Base-by-base conservation (phyloP, 768 basidiomycete genomes). In the Dentipellis sp. region DNA sequence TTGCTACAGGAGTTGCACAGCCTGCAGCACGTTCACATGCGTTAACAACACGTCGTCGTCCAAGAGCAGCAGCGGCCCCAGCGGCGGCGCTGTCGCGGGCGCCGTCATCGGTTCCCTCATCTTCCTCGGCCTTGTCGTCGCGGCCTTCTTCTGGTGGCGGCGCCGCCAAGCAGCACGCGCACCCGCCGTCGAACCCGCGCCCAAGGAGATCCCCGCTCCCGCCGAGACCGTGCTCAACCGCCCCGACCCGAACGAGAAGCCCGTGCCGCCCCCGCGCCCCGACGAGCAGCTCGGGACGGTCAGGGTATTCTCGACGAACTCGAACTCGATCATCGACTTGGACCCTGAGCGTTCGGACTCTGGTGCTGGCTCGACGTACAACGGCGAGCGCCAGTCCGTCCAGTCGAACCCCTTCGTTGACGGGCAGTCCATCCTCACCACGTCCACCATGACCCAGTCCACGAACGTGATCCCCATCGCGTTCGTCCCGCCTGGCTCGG, bases 381-480 rank as follows among this genome's bases (percentile, higher is more conserved):
- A 50, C 67, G 62, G 56, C 68, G 61, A 40, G 47, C 68, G 57
- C 38, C 52, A 40, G 5, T 76, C 73, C 10, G 54, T 64, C 3
- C 72, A 71, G 23, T 74, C 72, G 52, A 89, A 91, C 72, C 89
- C 89, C 21, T 92, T 91, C 69, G 79, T 81, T 45, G 89, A 92
- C 63, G 71, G 69, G 23, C 81, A 86, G 50, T 91, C 89, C 39
- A 92, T 92, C 57, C 86, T 88, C 69, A 92, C 90, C 29, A 73
- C 74, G 0, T 78, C 79, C 10, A 81, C 84, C n/a, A 78, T 81
- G 46, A 85, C 88, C 12, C 84, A 88, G 65, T 80, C 81, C 45
- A 88, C 90, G 21, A 92, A 92, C 62, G 89, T 91, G 60, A 92
- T 92, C 56, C 89, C 89, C 58, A 91, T 92, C 58, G 89, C 89